Percentiles rank a stretch among this genome's conserved stretches.
Conservation (phyloP, 2,329 filamentous ascomycete genomes). For the Epichloe sylvatica region DNA sequence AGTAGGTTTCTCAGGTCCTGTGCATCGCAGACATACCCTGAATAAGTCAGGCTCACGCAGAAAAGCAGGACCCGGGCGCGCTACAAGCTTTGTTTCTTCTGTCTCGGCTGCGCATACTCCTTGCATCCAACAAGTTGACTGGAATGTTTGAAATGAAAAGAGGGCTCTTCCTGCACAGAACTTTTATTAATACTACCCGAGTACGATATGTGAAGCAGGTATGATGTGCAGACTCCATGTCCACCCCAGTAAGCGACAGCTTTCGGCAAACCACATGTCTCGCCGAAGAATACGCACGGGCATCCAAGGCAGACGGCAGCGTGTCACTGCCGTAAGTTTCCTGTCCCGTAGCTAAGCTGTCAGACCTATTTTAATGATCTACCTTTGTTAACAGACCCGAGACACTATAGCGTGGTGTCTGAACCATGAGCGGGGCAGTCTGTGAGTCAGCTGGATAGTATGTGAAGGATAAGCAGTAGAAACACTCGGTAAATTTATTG, state of each 20-base stretch:
- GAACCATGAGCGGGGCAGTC: too few species aligned
- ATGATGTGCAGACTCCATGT: background rate
- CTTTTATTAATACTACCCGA: too few species aligned
- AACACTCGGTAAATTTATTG: too few species aligned
- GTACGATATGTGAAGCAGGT: background rate
- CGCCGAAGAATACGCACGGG: background rate
- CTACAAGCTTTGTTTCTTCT: background rate
- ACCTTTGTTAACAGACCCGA: background rate
- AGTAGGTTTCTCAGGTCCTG: too few species aligned
- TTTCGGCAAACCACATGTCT: background rate
- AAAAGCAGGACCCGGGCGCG: background rate
- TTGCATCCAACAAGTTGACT: background rate
- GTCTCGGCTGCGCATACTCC: background rate
- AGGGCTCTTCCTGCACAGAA: background rate
- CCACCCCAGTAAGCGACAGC: background rate
- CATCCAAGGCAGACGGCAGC: background rate
- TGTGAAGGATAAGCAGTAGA: too few species aligned
- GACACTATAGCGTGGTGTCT: background rate
- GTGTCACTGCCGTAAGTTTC: background rate
- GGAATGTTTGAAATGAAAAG: too few species aligned
- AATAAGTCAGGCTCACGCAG: background rate
- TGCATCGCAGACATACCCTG: background rate
- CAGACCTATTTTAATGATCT: background rate
- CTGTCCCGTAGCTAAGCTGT: background rate
- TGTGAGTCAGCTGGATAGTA: too few species aligned